phyloP scores from a whole-genome alignment of 208 protist species.

The Herpetomonas samuelpessoai region DNA sequence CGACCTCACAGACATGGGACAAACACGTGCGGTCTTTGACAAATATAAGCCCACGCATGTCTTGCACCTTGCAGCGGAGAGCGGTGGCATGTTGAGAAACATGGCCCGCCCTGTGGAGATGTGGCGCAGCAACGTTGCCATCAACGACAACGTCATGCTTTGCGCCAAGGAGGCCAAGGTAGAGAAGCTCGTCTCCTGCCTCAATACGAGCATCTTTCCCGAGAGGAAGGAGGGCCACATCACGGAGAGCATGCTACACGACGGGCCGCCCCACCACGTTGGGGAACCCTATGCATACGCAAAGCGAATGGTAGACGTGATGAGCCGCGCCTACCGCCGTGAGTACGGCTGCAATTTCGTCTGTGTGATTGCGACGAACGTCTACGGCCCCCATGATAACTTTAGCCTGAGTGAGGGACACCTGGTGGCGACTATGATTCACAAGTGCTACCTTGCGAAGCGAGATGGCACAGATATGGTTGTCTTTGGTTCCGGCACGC shows the following conservation, averaged over 20 bases:
- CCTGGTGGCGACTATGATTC: constrained; percentile 93
- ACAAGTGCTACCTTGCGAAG: constrained; percentile 90
- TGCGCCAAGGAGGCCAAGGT: constrained; percentile 42
- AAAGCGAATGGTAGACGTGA: constrained; percentile 94
- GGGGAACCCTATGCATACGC: constrained; percentile 94
- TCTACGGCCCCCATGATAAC: constrained; percentile 94
- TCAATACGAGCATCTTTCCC: constrained; percentile 88
- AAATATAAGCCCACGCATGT: constrained; percentile 91
- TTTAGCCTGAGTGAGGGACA: constrained; percentile 81
- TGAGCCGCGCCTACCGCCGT: constrained; percentile 70
- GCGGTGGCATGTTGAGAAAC: constrained; percentile 92
- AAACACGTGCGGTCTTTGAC: constrained; percentile 64
- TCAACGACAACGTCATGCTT: constrained; percentile 93
- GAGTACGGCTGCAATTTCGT: constrained; percentile 86
- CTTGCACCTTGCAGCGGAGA: constrained; percentile 90
- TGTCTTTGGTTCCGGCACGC: constrained; percentile 89
- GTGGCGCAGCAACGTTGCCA: constrained; percentile 42
- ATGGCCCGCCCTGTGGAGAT: constrained; percentile 89
- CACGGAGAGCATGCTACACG: constrained; percentile 91
- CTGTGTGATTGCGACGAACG: constrained; percentile 94
- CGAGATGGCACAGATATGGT: constrained; percentile 56
- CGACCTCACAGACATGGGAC: constrained; percentile 61
- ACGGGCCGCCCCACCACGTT: constrained; percentile 85
- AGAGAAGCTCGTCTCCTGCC: constrained; percentile 11
- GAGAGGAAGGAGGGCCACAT: constrained; percentile 94